Evolutionary conservation across 2,329 filamentous ascomycete species (phyloP).

Genomic region (Cercospora brassicicola): DNA sequence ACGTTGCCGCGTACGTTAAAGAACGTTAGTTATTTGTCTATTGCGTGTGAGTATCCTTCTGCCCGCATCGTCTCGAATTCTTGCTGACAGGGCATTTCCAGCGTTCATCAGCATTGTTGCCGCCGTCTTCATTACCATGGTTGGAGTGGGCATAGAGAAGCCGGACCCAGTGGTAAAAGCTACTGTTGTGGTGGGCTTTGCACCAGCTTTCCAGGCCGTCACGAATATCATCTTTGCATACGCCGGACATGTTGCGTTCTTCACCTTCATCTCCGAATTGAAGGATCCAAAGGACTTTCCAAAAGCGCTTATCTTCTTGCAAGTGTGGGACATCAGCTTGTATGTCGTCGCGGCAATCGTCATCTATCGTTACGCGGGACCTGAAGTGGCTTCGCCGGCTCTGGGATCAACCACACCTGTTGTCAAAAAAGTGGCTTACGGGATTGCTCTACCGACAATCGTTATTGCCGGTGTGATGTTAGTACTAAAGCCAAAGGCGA

Average conservation of each 20-base stretch:
- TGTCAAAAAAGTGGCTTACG: constrained; percentile 65
- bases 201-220: constrained; percentile 60
- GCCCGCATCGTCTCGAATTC: neutral
- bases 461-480: constrained; percentile 66
- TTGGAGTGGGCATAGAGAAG: constrained; percentile 59
- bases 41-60: constrained; percentile 51
- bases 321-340: constrained; percentile 59
- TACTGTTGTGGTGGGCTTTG: constrained; percentile 42
- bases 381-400: constrained; percentile 62
- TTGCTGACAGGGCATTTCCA: constrained; percentile 27
- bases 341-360: constrained; percentile 66
- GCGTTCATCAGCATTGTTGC: constrained; percentile 54
- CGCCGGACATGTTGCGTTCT: constrained; percentile 65
- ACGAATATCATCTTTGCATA: constrained; percentile 65
- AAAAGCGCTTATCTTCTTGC: constrained; percentile 63
- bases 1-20: constrained; percentile 64
- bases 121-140: constrained; percentile 66
- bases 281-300: constrained; percentile 61
- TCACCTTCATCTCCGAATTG: constrained; percentile 65
- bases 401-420: constrained; percentile 59
- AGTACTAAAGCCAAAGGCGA: too few relatives aligned
- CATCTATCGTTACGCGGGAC: constrained; percentile 66
- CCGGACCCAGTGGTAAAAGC: constrained; percentile 44
- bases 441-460: constrained; percentile 69
- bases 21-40: constrained; percentile 63